Percentiles rank a stretch among this genome's conserved stretches.
Evolutionary conservation across 176 grass and related monocot species (phyloP).

Genomic region (Poa annua): DNA sequence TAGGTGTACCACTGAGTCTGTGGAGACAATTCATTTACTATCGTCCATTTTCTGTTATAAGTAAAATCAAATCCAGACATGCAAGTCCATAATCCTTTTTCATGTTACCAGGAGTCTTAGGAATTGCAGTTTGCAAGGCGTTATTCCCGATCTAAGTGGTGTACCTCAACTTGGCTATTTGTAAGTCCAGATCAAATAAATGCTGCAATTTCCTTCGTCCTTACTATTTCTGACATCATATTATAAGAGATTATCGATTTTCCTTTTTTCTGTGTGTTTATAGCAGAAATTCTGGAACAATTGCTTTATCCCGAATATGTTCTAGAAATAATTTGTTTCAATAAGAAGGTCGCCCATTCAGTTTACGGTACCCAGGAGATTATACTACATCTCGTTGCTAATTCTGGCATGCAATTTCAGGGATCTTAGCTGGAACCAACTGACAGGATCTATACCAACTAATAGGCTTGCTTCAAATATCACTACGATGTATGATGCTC

Average conservation of each 20-base stretch:
- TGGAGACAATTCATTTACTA: conserved; percentile 26
- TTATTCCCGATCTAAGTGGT: conserved; percentile 72
- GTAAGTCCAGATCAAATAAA: conserved; percentile 58
- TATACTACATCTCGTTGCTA: conserved; percentile 11
- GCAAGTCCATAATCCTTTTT: conserved; percentile 20
- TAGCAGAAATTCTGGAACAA: neutral
- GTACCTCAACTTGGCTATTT: conserved; percentile 69
- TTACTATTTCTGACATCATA: conserved; percentile 29
- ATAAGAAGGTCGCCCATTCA: neutral
- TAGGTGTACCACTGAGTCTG: neutral
- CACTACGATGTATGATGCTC: conserved; percentile 77
- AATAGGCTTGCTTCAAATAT: conserved; percentile 70
- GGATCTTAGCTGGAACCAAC: conserved; percentile 95
- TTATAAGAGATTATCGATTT: neutral
- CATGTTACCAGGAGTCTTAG: conserved; percentile 82
- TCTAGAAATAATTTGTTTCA: neutral
- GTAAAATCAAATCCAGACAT: conserved; percentile 34
- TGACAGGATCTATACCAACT: conserved; percentile 72
- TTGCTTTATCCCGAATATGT: conserved; percentile 6
- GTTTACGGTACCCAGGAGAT: neutral
- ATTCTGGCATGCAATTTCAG: conserved; percentile 65
- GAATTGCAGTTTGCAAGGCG: conserved; percentile 91
- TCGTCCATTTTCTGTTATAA: neutral
- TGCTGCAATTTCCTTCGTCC: conserved; percentile 5
- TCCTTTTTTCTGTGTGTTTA: conserved; percentile 13